phyloP scores from a whole-genome alignment of 164 flowering plant genomes.

The Piper betle region DNA sequence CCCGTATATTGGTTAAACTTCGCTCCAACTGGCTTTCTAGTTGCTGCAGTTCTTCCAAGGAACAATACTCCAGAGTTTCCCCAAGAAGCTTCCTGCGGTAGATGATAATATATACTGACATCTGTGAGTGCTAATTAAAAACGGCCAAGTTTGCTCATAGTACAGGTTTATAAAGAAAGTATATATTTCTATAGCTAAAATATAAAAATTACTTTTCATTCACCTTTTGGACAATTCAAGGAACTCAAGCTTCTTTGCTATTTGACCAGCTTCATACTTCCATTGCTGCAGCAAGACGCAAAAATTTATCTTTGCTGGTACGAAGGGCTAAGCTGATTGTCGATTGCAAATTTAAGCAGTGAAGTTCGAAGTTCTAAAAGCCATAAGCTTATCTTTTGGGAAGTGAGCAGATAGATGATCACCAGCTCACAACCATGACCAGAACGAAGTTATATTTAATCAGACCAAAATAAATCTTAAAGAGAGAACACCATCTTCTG shows the following conservation, averaged over 20 bases:
- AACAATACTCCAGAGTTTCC: conserved; percentile 46
- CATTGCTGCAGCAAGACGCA: conserved; percentile 31
- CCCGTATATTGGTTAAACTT: conserved; percentile 44
- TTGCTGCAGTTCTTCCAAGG: conserved; percentile 56
- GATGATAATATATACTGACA: not conserved
- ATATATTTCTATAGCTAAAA: too few species aligned
- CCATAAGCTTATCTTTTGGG: too few species aligned
- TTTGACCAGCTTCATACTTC: conserved; percentile 44
- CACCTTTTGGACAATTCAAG: conserved; percentile 67
- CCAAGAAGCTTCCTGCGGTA: conserved; percentile 60
- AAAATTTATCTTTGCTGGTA: too few species aligned
- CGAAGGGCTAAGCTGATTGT: too few species aligned
- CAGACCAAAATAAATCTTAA: too few species aligned
- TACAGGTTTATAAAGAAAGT: not conserved
- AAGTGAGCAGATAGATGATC: too few species aligned
- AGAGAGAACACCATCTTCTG: not conserved
- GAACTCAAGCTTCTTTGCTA: conserved; percentile 62
- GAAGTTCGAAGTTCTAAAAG: too few species aligned
- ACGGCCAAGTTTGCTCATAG: not conserved
- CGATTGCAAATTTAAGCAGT: too few species aligned
- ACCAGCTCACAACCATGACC: too few species aligned
- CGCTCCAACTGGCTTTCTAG: conserved; percentile 56
- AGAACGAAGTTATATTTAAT: too few species aligned
- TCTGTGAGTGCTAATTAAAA: not conserved
- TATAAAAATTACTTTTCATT: not conserved